A percentile compares a stretch with the other conserved stretches of the same genome.
Conservation (phyloP, 495 filamentous ascomycete species). For the Trichoderma asperelloides region DNA sequence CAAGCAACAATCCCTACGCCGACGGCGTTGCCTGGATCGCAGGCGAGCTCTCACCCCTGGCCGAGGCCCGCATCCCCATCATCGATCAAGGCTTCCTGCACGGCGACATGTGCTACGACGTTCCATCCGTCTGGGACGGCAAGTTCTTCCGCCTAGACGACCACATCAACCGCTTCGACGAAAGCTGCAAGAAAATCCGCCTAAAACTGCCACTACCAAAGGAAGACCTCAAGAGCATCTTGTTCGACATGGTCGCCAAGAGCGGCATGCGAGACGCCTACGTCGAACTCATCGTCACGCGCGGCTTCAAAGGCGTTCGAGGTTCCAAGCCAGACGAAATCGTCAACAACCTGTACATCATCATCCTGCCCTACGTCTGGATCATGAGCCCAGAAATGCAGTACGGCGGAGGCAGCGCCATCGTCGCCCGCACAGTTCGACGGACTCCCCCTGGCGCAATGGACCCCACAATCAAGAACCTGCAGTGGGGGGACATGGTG, state of each 20-base stretch:
- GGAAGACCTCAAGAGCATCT: slow-evolving; percentile 24
- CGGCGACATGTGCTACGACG: slow-evolving; percentile 35
- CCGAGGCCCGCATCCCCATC: slow-evolving; percentile 30
- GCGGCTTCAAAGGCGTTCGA: slow-evolving; percentile 27
- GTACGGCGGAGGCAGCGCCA: slow-evolving; percentile 25
- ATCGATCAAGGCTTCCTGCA: slow-evolving; percentile 35
- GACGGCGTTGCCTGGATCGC: slow-evolving; percentile 30
- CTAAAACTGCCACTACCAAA: slow-evolving; percentile 25
- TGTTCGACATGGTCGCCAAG: slow-evolving; percentile 28
- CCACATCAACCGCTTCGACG: slow-evolving; percentile 26
- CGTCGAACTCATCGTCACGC: slow-evolving; percentile 34
- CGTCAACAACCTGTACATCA: slow-evolving; percentile 30
- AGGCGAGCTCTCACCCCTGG: slow-evolving; percentile 22
- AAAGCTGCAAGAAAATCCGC: slow-evolving; percentile 29
- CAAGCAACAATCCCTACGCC: slow-evolving; percentile 25
- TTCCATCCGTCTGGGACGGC: slow-evolving; percentile 34
- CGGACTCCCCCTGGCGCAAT: slow-evolving; percentile 26
- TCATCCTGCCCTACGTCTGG: slow-evolving; percentile 31
- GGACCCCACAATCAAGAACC: slow-evolving; percentile 34
- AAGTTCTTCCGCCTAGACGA: slow-evolving; percentile 11
- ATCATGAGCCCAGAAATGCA: slow-evolving; percentile 32
- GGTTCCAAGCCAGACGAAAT: slow-evolving; percentile 21
- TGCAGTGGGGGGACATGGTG: slow-evolving; percentile 34
- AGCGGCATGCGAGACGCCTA: slow-evolving; percentile 33
- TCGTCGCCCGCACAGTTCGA: slow-evolving; percentile 30